Conservation (phyloP, 2,329 filamentous ascomycete species). For the Neofusicoccum kwambonambiense region DNA sequence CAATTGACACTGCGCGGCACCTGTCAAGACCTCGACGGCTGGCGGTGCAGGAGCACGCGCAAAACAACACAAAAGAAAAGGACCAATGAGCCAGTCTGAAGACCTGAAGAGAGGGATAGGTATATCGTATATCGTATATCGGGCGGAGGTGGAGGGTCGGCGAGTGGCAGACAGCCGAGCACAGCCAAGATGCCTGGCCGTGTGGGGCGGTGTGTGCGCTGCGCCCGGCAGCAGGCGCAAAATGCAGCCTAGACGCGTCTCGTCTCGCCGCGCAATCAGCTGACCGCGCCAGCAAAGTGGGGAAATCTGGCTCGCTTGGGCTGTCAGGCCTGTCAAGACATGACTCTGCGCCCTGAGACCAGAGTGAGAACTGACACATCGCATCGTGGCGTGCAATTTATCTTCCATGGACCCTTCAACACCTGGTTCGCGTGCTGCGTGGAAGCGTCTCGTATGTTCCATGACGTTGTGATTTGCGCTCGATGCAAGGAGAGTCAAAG, state of each 20-base stretch:
- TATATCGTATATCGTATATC: not conserved
- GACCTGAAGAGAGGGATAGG: not conserved
- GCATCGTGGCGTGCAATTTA: not conserved
- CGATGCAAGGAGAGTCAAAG: not conserved
- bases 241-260: not conserved
- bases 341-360: too few species aligned
- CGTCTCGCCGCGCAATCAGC: not conserved
- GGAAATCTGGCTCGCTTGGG: too few species aligned
- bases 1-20: not conserved
- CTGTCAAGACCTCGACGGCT: not conserved
- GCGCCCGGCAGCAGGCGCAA: not conserved
- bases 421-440: not conserved
- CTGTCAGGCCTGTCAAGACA: too few species aligned
- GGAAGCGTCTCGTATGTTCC: constrained; percentile 6
- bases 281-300: not conserved
- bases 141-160: not conserved
- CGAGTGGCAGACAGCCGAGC: not conserved
- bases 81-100: not conserved
- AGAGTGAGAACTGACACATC: not conserved
- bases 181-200: not conserved
- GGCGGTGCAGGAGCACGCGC: not conserved
- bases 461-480: not conserved
- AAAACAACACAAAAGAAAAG: not conserved
- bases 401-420: not conserved
- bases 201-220: not conserved